A percentile compares a stretch with the other conserved stretches of the same genome.
Conservation (phyloP, 1,284 basidiomycete species). For the Puccinia horiana region DNA sequence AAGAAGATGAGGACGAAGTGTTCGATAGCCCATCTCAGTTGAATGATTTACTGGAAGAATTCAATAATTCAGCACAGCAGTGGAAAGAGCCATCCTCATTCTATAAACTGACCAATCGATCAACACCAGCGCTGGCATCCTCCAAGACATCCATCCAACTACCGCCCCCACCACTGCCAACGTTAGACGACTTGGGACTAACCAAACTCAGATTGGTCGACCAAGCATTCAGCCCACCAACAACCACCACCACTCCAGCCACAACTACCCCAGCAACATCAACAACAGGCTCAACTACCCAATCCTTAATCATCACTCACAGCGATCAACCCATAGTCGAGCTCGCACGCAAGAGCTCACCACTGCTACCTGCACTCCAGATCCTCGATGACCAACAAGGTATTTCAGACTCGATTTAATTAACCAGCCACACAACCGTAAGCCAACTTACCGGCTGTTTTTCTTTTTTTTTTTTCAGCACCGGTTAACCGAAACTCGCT, state of each 20-base stretch:
- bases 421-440: background rate
- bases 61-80: background rate
- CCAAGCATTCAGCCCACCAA: conserved; percentile 23
- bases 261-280: background rate
- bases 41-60: background rate
- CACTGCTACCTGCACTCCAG: background rate
- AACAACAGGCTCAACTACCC: background rate
- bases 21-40: background rate
- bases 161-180: conserved; percentile 1
- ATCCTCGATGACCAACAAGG: background rate
- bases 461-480: background rate
- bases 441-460: background rate
- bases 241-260: background rate
- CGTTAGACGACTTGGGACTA: conserved; percentile 9
- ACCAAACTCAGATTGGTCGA: conserved; percentile 3
- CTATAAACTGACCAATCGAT: conserved; percentile 3
- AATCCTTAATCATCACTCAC: background rate
- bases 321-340: background rate
- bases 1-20: background rate
- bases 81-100: conserved; percentile 1
- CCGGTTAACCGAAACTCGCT: background rate
- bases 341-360: background rate
- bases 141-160: background rate
- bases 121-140: background rate
- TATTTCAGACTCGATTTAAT: background rate